Base-by-base conservation (phyloP, 2,329 filamentous ascomycete genomes). In the Hyphodiscus sp. region DNA sequence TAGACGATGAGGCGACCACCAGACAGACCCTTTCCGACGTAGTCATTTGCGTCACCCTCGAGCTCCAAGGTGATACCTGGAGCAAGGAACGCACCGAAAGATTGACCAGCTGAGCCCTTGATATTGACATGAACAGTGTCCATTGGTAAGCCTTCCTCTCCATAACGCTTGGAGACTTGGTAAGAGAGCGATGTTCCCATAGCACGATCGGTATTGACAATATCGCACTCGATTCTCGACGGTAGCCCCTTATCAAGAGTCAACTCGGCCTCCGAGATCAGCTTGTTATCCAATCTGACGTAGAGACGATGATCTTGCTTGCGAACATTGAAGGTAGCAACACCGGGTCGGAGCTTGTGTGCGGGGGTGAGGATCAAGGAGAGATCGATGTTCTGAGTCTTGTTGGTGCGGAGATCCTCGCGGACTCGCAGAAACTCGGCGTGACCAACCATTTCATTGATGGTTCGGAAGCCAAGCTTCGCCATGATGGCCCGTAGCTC, bases 401-500 rank as follows among this genome's bases (percentile, higher is more conserved):
- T 96, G 53, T 83, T 79, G 33, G 86, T 94, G 58, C 89, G 83
- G 42, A 96, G 80, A 65, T 96, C 92, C 60, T 96, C 91, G 33
- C 90, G 85, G 62, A 95, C 86, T 73, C 83, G 88, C 49, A 97
- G 78, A 41, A 87, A 80, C 71, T 97, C 92, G 20, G 89, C 92
- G 61, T 87, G 90, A 19, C 92, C 92, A 65, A 97, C 89, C 92
- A 96, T 96, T 71, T 97, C 92, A 69, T 96, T 97, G 69, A 97
- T 87, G 56, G 89, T 95, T 61, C 92, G 86, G 82, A 95, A 90
- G 62, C 92, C 92, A 65, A 96, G 83, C 73, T 88, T 90, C 49
- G 92, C 91, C 92, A 97, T 96, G 73, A 97, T 95, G 38, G 91
- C 90, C 68, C 92, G 86, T 54, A 97, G 82, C 75, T 97, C 92